phyloP scores from a whole-genome alignment of 345 rosid genomes.

The Arabidopsis arenosa region DNA sequence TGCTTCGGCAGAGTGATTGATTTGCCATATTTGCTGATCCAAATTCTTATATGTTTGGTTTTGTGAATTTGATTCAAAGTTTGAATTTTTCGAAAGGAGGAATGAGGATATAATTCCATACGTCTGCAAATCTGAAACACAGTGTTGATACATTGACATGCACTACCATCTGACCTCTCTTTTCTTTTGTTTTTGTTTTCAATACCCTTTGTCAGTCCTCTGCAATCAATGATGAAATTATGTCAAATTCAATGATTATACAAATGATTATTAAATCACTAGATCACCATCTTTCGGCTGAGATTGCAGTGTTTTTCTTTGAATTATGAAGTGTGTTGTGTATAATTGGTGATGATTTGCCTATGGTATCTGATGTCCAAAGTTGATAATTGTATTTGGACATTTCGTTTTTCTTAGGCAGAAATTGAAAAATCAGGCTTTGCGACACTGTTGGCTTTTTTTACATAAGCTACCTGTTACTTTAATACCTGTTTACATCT shows the following conservation, averaged over 20 bases:
- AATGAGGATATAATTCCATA: conserved; percentile 66
- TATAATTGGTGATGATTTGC: conserved; percentile 42
- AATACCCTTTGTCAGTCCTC: too few species aligned
- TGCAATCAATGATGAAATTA: conserved; percentile 76
- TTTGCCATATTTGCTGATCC: conserved; percentile 51
- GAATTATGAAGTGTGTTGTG: fast-evolving
- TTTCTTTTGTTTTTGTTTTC: background rate
- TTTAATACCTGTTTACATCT: conserved; percentile 58
- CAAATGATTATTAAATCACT: conserved; percentile 52
- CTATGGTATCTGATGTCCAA: conserved; percentile 87
- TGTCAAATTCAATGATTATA: conserved; percentile 49
- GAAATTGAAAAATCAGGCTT: conserved; percentile 55
- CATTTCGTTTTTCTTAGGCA: conserved; percentile 70
- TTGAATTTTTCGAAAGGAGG: conserved; percentile 29
- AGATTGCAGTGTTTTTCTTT: conserved; percentile 50
- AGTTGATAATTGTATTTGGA: conserved; percentile 50
- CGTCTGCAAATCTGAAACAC: conserved; percentile 52
- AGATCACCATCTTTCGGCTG: conserved; percentile 94
- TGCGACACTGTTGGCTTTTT: conserved; percentile 76
- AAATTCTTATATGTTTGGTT: background rate
- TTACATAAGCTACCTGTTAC: conserved; percentile 65
- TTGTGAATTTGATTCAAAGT: background rate
- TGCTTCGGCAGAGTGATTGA: conserved; percentile 48
- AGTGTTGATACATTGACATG: conserved; percentile 77
- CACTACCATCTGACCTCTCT: conserved; percentile 91